These are phyloP conservation scores for Debaryomyces castellii DNA, from an alignment of 805 yeast genomes.

Conservation along the genomic window DNA sequence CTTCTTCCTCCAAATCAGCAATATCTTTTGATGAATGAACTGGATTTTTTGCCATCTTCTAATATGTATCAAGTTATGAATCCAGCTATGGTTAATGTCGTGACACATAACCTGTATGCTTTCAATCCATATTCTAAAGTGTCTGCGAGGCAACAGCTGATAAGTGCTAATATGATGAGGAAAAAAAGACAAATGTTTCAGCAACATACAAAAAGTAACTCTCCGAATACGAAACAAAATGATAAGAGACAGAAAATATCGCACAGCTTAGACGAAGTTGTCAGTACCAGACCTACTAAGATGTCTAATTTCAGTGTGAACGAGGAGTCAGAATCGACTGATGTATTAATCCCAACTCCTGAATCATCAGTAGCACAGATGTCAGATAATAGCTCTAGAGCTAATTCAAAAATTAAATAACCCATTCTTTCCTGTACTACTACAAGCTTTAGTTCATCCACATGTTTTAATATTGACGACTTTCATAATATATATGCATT, in stretches of 20 bases:
- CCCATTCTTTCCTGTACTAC: not conserved
- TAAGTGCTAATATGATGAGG: constrained; percentile 33
- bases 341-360: constrained; percentile 14
- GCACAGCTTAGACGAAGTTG: constrained; percentile 10
- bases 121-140: constrained; percentile 9
- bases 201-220: constrained; percentile 3
- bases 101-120: constrained; percentile 4
- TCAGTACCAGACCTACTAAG: constrained; percentile 9
- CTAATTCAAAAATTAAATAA: not conserved
- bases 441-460: not conserved
- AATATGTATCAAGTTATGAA: constrained; percentile 15
- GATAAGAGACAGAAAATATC: constrained; percentile 2
- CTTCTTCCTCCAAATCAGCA: constrained; percentile 10
- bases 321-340: constrained; percentile 6
- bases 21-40: constrained; percentile 19
- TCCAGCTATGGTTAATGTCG: constrained; percentile 9
- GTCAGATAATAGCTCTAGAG: constrained; percentile 6
- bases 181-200: constrained; percentile 27
- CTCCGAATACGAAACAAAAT: constrained; percentile 6
- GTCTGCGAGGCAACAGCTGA: constrained; percentile 31
- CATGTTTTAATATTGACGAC: not conserved
- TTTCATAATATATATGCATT: constrained; percentile 2
- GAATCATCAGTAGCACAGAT: constrained; percentile 13
- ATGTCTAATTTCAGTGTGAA: constrained; percentile 9
- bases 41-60: constrained; percentile 7